A percentile compares a stretch with the other conserved stretches of the same genome.
These are phyloP conservation scores for Microdochium bolleyi DNA, from an alignment of 2,329 filamentous ascomycete genomes.

Conservation along the genomic window DNA sequence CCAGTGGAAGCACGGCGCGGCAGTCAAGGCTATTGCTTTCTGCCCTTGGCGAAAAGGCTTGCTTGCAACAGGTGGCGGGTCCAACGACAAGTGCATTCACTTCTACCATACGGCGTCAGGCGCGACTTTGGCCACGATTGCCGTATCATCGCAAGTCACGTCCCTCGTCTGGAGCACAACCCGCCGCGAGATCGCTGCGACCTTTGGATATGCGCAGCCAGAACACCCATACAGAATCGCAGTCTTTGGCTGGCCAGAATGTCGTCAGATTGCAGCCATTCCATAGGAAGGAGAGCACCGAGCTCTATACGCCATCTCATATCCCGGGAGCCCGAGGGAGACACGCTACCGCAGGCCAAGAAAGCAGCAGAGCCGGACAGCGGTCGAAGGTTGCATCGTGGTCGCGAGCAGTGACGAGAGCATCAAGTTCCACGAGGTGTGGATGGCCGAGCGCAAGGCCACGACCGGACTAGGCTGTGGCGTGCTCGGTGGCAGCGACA, in stretches of 20 bases:
- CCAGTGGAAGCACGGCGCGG: slow-evolving; percentile 72
- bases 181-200: slow-evolving; percentile 80
- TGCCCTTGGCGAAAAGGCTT: slow-evolving; percentile 88
- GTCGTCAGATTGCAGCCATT: slow-evolving; percentile 75
- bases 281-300: slow-evolving; percentile 75
- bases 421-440: slow-evolving; percentile 94
- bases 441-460: slow-evolving; percentile 56
- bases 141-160: slow-evolving; percentile 89
- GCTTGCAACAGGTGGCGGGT: slow-evolving; percentile 84
- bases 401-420: slow-evolving; percentile 87
- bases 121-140: slow-evolving; percentile 78
- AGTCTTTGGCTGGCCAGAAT: slow-evolving; percentile 91
- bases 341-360: slow-evolving; percentile 39
- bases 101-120: slow-evolving; percentile 88
- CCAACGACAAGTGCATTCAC: slow-evolving; percentile 90
- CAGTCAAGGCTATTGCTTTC: slow-evolving; percentile 94
- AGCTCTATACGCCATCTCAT: slow-evolving; percentile 81
- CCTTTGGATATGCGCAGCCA: slow-evolving; percentile 87
- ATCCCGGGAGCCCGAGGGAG: slow-evolving; percentile 46
- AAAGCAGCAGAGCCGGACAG: slow-evolving; percentile 38
- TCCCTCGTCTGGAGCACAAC: slow-evolving; percentile 84
- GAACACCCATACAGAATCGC: slow-evolving; percentile 85
- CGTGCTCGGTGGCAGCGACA: slow-evolving; percentile 73
- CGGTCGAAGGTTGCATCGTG: slow-evolving; percentile 75
- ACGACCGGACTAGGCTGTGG: slow-evolving; percentile 44